Evolutionary conservation across 108 stramenopile genomes (phyloP).

Genomic region (Skeletonema marinoi): DNA sequence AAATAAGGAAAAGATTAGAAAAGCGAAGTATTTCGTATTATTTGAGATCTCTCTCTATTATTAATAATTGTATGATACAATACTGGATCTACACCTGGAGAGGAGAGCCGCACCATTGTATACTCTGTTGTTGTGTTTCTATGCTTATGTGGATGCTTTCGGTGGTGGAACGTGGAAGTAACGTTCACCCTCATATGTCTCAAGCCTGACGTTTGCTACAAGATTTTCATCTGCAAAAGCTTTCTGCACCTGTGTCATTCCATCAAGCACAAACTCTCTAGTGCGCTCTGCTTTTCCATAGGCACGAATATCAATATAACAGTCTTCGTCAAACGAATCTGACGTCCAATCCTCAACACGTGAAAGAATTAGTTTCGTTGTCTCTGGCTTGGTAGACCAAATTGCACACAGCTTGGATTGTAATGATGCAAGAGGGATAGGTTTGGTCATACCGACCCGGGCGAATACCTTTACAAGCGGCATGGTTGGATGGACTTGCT

Average conservation of each 20-base stretch:
- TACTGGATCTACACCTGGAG: too few relatives aligned
- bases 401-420: slow-evolving; percentile 68
- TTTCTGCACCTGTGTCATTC: slow-evolving; percentile 65
- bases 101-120: neutral
- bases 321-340: slow-evolving; percentile 72
- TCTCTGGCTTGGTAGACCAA: slow-evolving; percentile 72
- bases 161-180: slow-evolving; percentile 77
- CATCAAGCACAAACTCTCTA: slow-evolving; percentile 65
- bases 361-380: slow-evolving; percentile 68
- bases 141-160: neutral
- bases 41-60: neutral
- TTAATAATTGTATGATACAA: neutral
- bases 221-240: slow-evolving; percentile 66
- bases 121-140: neutral
- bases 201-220: slow-evolving; percentile 70
- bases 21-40: neutral
- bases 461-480: slow-evolving; percentile 80
- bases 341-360: slow-evolving; percentile 81
- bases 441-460: slow-evolving; percentile 50
- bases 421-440: slow-evolving; percentile 58
- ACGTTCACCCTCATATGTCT: slow-evolving; percentile 75
- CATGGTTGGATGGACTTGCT: slow-evolving; percentile 37
- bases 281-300: slow-evolving; percentile 71
- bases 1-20: neutral
- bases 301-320: slow-evolving; percentile 69